phyloP scores from a whole-genome alignment of 768 basidiomycete genomes.

The Trametes maxima region DNA sequence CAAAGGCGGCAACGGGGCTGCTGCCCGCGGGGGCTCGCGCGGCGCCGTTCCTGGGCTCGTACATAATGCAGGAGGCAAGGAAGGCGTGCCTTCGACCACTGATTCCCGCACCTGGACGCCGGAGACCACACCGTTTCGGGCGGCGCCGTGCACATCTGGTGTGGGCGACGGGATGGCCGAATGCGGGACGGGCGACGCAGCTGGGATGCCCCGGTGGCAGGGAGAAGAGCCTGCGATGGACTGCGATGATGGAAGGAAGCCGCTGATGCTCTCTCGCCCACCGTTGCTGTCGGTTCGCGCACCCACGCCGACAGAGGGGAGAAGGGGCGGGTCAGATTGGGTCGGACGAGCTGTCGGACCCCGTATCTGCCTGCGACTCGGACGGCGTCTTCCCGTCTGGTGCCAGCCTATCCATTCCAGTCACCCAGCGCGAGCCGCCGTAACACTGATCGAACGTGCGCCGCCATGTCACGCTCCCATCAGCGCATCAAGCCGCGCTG shows the following conservation, averaged over 20 bases:
- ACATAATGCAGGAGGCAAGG: not conserved
- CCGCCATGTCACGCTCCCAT: slow-evolving; percentile 8
- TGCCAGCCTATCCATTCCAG: too few species aligned
- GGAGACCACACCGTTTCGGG: not conserved
- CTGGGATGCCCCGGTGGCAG: not conserved
- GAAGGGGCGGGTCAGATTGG: not conserved
- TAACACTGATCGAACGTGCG: not conserved
- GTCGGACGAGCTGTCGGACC: too few species aligned
- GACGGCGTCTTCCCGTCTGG: too few species aligned
- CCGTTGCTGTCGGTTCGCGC: not conserved
- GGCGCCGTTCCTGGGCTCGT: not conserved
- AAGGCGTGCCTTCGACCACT: not conserved
- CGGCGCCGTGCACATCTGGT: not conserved
- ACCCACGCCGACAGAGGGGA: not conserved
- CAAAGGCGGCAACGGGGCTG: not conserved
- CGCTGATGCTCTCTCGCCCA: not conserved
- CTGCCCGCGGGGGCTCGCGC: not conserved
- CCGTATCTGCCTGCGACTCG: too few species aligned
- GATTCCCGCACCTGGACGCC: not conserved
- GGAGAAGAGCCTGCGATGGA: too few species aligned
- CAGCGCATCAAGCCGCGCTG: slow-evolving; percentile 17
- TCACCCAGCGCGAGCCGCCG: not conserved
- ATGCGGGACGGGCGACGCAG: not conserved
- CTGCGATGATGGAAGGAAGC: not conserved
- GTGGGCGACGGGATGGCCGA: not conserved